phyloP scores from a whole-genome alignment of 2,329 filamentous ascomycete species.

The Stachybotrys elegans region DNA sequence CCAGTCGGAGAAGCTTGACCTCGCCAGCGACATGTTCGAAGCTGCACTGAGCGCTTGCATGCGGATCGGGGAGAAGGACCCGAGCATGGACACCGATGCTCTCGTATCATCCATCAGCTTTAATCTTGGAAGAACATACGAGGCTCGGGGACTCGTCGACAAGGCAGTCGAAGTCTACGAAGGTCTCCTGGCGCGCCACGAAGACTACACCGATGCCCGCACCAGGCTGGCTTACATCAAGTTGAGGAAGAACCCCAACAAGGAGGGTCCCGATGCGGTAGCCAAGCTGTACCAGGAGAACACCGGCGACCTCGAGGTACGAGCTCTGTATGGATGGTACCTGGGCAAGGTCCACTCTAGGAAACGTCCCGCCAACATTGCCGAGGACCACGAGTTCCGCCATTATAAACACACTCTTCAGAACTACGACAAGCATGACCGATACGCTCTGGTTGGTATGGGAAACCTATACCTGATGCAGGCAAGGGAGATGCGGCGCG shows the following conservation, averaged over 20 bases:
- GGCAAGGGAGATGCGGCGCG: slow-evolving; percentile 90
- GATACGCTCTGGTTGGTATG: slow-evolving; percentile 96
- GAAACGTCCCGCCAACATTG: slow-evolving; percentile 73
- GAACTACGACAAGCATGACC: slow-evolving; percentile 92
- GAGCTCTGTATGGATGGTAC: slow-evolving; percentile 93
- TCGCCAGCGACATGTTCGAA: slow-evolving; percentile 84
- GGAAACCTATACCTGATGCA: slow-evolving; percentile 84
- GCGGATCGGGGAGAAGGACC: slow-evolving; percentile 70
- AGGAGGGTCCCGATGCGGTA: slow-evolving; percentile 82
- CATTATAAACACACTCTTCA: slow-evolving; percentile 97
- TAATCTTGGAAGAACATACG: slow-evolving; percentile 90
- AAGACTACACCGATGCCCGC: slow-evolving; percentile 87
- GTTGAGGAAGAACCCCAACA: slow-evolving; percentile 71
- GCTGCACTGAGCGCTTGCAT: slow-evolving; percentile 85
- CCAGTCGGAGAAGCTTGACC: slow-evolving; percentile 74
- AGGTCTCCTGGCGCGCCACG: slow-evolving; percentile 75
- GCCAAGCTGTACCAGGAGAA: slow-evolving; percentile 81
- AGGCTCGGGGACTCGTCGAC: slow-evolving; percentile 73
- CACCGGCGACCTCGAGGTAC: slow-evolving; percentile 81
- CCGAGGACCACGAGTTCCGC: slow-evolving; percentile 84
- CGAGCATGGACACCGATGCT: slow-evolving; percentile 78
- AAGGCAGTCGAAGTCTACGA: slow-evolving; percentile 88
- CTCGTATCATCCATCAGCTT: slow-evolving; percentile 95
- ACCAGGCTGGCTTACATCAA: slow-evolving; percentile 88
- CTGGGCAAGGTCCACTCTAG: slow-evolving; percentile 75